phyloP scores from a whole-genome alignment of 495 filamentous ascomycete species.

The Immersiella caudata region DNA sequence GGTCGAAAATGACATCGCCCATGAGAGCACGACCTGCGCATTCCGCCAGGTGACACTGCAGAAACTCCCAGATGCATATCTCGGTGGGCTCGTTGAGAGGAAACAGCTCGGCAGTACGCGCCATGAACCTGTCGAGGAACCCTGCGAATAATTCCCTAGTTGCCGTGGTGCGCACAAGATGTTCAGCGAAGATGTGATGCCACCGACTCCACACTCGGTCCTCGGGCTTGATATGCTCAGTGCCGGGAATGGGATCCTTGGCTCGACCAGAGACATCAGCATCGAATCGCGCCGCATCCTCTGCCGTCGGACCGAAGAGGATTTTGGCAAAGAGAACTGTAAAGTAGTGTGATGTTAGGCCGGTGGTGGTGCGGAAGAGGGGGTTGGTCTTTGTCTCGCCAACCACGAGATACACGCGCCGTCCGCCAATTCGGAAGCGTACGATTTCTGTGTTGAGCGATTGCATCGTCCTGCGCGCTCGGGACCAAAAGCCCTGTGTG shows the following conservation, averaged over 20 bases:
- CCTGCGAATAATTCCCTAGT: not conserved
- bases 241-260: conserved; percentile 5
- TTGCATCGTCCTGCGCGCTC: conserved; percentile 18
- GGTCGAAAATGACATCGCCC: not conserved
- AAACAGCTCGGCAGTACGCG: not conserved
- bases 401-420: not conserved
- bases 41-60: conserved; percentile 5
- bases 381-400: conserved; percentile 14
- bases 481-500: not conserved
- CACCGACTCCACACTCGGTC: conserved; percentile 9
- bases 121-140: conserved; percentile 11
- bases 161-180: conserved; percentile 9
- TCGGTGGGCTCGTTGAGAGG: not conserved
- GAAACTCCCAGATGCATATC: not conserved
- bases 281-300: not conserved
- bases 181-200: conserved; percentile 9
- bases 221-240: conserved; percentile 9
- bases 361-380: conserved; percentile 13
- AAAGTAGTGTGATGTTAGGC: not conserved
- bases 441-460: conserved; percentile 13
- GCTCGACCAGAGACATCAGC: conserved; percentile 4
- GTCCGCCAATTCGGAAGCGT: conserved; percentile 9
- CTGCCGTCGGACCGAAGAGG: conserved; percentile 1
- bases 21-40: not conserved
- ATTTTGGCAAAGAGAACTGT: not conserved